phyloP scores from a whole-genome alignment of 2,329 filamentous ascomycete species.

The Neurospora sp. region DNA sequence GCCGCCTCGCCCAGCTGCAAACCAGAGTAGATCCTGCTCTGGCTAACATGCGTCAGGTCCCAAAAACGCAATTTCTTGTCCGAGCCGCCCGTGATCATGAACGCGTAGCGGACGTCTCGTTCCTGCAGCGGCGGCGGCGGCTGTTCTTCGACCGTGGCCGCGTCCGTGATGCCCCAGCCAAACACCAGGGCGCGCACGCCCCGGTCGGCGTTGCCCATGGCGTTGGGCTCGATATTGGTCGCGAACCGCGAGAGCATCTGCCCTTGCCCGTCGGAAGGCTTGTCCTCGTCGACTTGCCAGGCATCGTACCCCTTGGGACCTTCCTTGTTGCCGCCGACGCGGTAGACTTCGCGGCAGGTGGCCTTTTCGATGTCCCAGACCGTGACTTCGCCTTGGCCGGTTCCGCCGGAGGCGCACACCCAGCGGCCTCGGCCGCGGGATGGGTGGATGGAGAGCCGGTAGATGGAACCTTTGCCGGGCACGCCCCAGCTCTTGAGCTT shows the following conservation, averaged over 20 bases:
- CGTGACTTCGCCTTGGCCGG: conserved; percentile 77
- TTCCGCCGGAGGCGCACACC: conserved; percentile 83
- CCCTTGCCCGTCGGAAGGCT: conserved; percentile 49
- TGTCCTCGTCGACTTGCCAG: conserved; percentile 85
- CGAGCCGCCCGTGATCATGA: conserved; percentile 76
- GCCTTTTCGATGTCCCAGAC: conserved; percentile 94
- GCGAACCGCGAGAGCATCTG: conserved; percentile 74
- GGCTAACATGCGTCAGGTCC: conserved; percentile 72
- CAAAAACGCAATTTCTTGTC: conserved; percentile 91
- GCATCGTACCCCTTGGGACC: conserved; percentile 61
- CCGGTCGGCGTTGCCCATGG: conserved; percentile 44
- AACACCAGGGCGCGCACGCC: conserved; percentile 68
- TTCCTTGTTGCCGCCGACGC: conserved; percentile 53
- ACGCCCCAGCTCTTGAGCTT: conserved; percentile 83
- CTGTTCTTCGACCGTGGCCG: conserved; percentile 1
- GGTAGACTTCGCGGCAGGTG: conserved; percentile 80
- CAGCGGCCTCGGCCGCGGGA: conserved; percentile 69
- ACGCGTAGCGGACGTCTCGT: conserved; percentile 65
- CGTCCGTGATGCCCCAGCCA: conserved; percentile 47
- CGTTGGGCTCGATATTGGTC: conserved; percentile 55
- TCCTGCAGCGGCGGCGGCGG: conserved; percentile 47
- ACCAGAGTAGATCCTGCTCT: conserved; percentile 72
- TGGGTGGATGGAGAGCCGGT: conserved; percentile 70
- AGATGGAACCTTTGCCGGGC: conserved; percentile 68
- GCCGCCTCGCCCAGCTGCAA: conserved; percentile 58